These are phyloP conservation scores for Laguncularia racemosa DNA, from an alignment of 345 rosid species.

Conservation along the genomic window DNA sequence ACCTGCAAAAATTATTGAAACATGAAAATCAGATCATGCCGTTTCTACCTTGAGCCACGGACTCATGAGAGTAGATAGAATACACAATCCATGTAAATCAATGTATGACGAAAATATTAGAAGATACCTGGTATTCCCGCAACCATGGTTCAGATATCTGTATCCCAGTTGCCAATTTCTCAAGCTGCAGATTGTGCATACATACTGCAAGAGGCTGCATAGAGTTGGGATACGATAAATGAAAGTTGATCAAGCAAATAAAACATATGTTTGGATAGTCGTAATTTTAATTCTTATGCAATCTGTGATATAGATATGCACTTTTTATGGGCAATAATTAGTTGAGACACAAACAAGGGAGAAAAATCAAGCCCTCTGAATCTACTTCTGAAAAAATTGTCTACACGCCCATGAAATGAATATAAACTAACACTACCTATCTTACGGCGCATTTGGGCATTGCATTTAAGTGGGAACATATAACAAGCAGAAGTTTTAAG, in stretches of 20 bases:
- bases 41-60: neutral
- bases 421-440: too few species aligned
- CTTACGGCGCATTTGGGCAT: too few species aligned
- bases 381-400: too few species aligned
- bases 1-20: conserved; percentile 33
- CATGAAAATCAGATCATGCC: neutral
- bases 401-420: too few species aligned
- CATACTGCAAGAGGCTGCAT: conserved; percentile 76
- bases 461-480: too few species aligned
- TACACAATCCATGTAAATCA: neutral
- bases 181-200: conserved; percentile 80
- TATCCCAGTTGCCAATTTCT: conserved; percentile 72
- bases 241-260: neutral
- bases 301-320: too few species aligned
- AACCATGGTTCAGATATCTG: conserved; percentile 97
- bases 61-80: neutral
- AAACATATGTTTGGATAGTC: too few species aligned
- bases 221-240: neutral
- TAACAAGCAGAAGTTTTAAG: too few species aligned
- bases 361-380: too few species aligned
- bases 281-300: too few species aligned
- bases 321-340: too few species aligned
- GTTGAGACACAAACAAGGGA: too few species aligned
- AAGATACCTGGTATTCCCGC: conserved; percentile 79
- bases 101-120: neutral